Evolutionary conservation across 1,139 yeast species (phyloP), one percentile per base, ranked within the genome.

Genomic region (Chernovozyma aurita): DNA sequence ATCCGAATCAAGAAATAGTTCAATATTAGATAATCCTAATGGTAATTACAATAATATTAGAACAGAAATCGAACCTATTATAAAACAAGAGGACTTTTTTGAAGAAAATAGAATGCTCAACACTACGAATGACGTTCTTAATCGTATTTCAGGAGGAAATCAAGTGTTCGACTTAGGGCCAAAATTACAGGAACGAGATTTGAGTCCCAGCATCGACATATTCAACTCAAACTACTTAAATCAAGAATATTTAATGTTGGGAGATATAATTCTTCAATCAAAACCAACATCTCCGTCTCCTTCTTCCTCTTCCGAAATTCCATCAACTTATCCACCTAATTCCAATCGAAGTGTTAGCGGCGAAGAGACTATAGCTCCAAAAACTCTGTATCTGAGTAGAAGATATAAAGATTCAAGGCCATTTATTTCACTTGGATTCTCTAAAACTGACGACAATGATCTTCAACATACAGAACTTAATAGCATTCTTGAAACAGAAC

Each of bases 211-310:
- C 16, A 49, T 45, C n/a, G 47, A 47, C 24, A 37, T 52, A 30
- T 66, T 58, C 55, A 63, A 49, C 49, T 65, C 65, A 37, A 70
- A 59, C 50, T 72, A 61, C 52, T 59, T 60, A 43, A 76, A 76
- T 51, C 78, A 76, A 42, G 85, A 79, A 50, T 78, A 78, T 47
- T 52, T 66, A 41, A 76, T 77, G 71, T 56, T 79, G 42, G 80
- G 82, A 9, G 82, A 76, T 48, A 66, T 78, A 5, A 45, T 70
- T 18, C 50, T 76, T 25, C 65, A 65, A 34, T 69, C 76, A 24
- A 72, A 73, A 43, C 78, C 80, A 2, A 57, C 75, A 7, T 68
- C 75, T n/a, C 79, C 80, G 3, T 56, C 70, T 12, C 68, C 67
- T 4, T 60, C 65, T 20, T 54, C 61, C 34, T 47, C 48, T 6